These are phyloP conservation scores for Debaryomycetaceae sp. DNA, from an alignment of 1,139 yeast species.

Conservation along the genomic window DNA sequence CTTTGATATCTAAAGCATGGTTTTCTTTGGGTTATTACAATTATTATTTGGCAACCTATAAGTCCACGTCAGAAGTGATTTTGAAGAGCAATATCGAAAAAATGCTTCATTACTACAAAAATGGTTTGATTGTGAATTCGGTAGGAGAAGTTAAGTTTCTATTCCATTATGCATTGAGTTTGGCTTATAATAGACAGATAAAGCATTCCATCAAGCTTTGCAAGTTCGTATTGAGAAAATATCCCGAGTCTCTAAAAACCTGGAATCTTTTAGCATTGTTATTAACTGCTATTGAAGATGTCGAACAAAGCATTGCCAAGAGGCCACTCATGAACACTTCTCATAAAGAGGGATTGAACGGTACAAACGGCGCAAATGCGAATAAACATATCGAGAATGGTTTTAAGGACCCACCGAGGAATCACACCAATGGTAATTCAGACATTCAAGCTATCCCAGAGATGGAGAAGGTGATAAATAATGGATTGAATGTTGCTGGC, in stretches of 20 bases:
- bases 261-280: conserved; percentile 44
- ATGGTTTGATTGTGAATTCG: conserved; percentile 37
- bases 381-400: conserved; percentile 4
- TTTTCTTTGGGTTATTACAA: conserved; percentile 33
- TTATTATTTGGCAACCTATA: conserved; percentile 27
- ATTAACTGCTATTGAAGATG: conserved; percentile 22
- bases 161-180: conserved; percentile 36
- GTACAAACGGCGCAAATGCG: conserved; percentile 15
- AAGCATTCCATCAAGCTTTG: conserved; percentile 34
- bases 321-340: neutral
- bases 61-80: conserved; percentile 21
- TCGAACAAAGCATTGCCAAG: neutral
- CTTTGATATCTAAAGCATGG: conserved; percentile 38
- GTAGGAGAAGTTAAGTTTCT: conserved; percentile 31
- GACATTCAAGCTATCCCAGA: conserved; percentile 15
- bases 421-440: conserved; percentile 4
- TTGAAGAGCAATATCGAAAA: conserved; percentile 15
- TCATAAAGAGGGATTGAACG: neutral
- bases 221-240: conserved; percentile 41
- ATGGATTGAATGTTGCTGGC: conserved; percentile 44
- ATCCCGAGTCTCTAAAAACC: conserved; percentile 43
- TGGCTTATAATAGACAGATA: conserved; percentile 27
- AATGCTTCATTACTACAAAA: conserved; percentile 29
- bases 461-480: conserved; percentile 38
- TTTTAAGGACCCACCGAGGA: neutral